Evolutionary conservation across 2,329 filamentous ascomycete genomes (phyloP), one percentile per base, ranked within the genome.

Genomic region (Phialemonium atrogriseum): DNA sequence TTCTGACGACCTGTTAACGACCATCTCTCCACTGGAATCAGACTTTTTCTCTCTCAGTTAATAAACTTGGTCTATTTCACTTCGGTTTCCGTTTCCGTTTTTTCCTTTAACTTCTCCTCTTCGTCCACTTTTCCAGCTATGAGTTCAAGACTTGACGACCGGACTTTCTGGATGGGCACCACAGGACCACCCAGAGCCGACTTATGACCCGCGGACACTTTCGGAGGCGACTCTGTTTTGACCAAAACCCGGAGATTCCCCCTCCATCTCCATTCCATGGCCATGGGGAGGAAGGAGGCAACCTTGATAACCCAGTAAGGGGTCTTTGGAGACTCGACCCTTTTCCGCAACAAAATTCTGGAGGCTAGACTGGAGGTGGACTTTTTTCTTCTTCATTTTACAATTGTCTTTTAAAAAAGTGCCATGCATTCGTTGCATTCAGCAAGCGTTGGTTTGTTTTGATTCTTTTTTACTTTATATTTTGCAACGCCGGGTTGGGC

Each of bases 161-260:
- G 15, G 21, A 32, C 13, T 14, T 26, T 34, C 23, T 17, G 21
- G 35, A 38, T 47, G 46, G 46, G 44, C 40, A 42, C 32, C 29
- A 48, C 45, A 48, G 46, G 33, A 48, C 45, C 46, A 44, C 36
- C 34, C 23, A 17, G 40, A 38, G 30, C 20, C 11, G 30, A 28
- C 31, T 30, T 26, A 26, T 35, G 22, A 33, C 16, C 24, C 24
- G 24, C 26, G 29, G 21, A 17, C 17, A 22, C 19, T 37, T 12
- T 34, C 30, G 31, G 35, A 41, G 43, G 41, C 39, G 36, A 45
- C 45, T 44, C 41, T 40, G 36, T 32, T 21, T 28, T 22, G 20
- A 13, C n/a, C 27, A 28, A 28, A 28, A 28, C 11, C 18, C 10
- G n/a, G n/a, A n/a, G n/a, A n/a, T 27, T 19, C 8, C 10, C 27